Base-by-base conservation (phyloP, 371 early-diverging fungal genomes). In the Actinomucor elegans region DNA sequence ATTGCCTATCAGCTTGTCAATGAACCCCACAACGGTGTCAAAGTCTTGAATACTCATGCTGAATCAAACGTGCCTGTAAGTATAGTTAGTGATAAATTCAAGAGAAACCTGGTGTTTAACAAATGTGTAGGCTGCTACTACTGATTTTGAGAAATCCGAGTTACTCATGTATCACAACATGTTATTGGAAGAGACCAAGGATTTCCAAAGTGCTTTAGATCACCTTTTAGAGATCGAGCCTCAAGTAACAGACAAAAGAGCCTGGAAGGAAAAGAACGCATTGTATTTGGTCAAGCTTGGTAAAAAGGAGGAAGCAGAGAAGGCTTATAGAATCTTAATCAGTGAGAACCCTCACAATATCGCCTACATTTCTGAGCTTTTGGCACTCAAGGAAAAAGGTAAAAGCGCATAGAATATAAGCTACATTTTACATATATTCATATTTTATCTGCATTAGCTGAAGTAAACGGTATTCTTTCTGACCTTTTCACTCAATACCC, bases 1-100 rank as follows among this genome's bases (percentile, higher is more conserved):
- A 74, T 93, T 33, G 85, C 93, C 4, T 92, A 94, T 64, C 93
- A 94, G 47, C 63, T 96, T 57, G 74, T 86, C 18, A 84, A 84
- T 38, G 85, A 89, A 32, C 85, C 83, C 41, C 91, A 91, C 23
- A 73, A 75, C 20, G 93, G 93, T 5, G 58, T 90, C 56, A 81
- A 86, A 43, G 84, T 92, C 4, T 66, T 93, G 47, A 67, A 73
- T 10, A 67, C 82, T 3, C 90, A 85, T 58, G 87, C 89, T 61
- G 88, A 86, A 20, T 81, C 85, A 5, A 58, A 63, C 9, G 26
- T 53, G 23, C 31, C 40, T 35, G 64, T 63, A 58, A 46, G 51
- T 45, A 11, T 15, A 3, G 20, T 28, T 18, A 2, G 5, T 11
- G 15, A 34, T 12, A 40, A 17, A 5, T 24, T 11, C 14, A 8